Base-by-base conservation (phyloP, 768 basidiomycete genomes). In the Postia placenta region DNA sequence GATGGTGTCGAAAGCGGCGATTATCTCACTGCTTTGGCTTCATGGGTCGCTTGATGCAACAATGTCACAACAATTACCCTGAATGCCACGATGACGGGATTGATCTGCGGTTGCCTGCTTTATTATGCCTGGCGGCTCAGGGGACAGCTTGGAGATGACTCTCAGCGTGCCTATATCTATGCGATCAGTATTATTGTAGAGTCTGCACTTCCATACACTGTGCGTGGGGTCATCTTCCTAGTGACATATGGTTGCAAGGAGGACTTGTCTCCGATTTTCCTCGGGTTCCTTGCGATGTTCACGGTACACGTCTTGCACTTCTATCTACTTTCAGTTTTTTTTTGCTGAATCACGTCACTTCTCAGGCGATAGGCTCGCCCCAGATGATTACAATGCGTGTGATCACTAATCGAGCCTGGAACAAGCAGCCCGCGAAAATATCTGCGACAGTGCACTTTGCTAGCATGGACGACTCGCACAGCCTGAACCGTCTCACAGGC, bases 211-310 rank as follows among this genome's bases (percentile, higher is more conserved):
- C 50, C 50, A 27, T 54, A 53, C 43, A 45, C 56, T 27, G 40
- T 53, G 19, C 26, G 33, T 26, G 56, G 56, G 5, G 30, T 57
- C 40, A 48, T 51, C 27, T 57, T 57, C 52, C 40, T 58, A 28
- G 46, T 54, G 20, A 25, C 48, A 37, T 57, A 49, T 45, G 48
- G 45, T 3, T 15, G 42, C 25, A 40, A 49, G n/a, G 35, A 28
- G 43, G 47, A 49, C n/a, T 22, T 45, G 1, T 33, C 42, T 20
- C 47, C 55, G 25, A 36, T 57, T 27, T 52, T 60, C 42, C 45
- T 57, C 17, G 52, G 55, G 12, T 47, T 52, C 25, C 52, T 52
- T 17, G 55, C 49, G 33, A 52, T 56, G 55, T 49, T 45, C 41
- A 56, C 51, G 26, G 55, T 56, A 37, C 33, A 48, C 64, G 12